Evolutionary conservation across 768 basidiomycete species (phyloP).

Genomic region (Tulasnella sp.): DNA sequence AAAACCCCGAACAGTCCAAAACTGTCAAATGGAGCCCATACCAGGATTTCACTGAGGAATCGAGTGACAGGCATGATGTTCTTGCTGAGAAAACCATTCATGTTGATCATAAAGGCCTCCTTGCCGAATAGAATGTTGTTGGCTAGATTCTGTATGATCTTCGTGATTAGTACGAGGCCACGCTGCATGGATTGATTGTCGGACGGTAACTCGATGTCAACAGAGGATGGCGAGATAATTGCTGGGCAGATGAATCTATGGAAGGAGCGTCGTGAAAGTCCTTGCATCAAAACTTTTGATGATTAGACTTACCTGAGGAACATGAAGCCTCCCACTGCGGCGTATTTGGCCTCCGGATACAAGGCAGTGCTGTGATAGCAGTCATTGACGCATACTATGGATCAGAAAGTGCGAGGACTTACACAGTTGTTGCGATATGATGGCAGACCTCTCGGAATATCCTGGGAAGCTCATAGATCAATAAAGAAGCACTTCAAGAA

Average conservation of each 20-base stretch:
- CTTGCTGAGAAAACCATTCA: constrained; percentile 62
- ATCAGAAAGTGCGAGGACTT: constrained; percentile 25
- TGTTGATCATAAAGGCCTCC: constrained; percentile 69
- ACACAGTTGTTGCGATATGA: constrained; percentile 72
- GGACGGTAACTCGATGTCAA: constrained; percentile 66
- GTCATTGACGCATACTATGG: constrained; percentile 16
- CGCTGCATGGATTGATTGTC: constrained; percentile 52
- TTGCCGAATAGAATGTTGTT: constrained; percentile 93
- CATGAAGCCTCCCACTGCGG: constrained; percentile 81
- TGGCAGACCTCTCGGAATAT: constrained; percentile 81
- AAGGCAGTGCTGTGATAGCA: constrained; percentile 37
- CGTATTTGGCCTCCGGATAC: constrained; percentile 72
- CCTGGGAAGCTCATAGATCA: constrained; percentile 30
- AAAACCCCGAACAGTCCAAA: background rate
- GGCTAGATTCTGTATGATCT: constrained; percentile 85
- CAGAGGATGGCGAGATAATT: constrained; percentile 70
- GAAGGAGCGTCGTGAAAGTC: background rate
- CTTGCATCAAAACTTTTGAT: background rate
- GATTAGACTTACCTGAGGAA: constrained; percentile 56
- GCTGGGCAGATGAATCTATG: constrained; percentile 85
- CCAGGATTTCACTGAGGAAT: constrained; percentile 66
- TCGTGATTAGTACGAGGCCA: constrained; percentile 77
- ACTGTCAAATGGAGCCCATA: constrained; percentile 26
- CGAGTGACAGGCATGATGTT: constrained; percentile 65
- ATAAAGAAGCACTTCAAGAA: background rate